Conservation (phyloP, 2,329 filamentous ascomycete genomes). For the Ophiocordyceps camponoti-leonardi region DNA sequence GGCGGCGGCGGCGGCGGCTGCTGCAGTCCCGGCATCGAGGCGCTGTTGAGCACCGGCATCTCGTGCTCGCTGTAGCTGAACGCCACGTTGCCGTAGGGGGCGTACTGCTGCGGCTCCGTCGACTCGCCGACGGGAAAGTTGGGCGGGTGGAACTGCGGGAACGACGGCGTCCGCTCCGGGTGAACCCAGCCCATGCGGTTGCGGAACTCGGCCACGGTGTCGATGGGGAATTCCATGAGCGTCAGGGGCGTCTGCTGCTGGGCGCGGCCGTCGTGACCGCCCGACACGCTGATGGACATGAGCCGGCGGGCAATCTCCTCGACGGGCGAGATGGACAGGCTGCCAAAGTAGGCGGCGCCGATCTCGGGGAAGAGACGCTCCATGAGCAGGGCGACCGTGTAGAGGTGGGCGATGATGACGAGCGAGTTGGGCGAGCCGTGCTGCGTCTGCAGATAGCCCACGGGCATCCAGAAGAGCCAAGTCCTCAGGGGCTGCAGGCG, state of each 20-base stretch:
- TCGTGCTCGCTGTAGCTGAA: slow-evolving; percentile 50
- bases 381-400: slow-evolving; percentile 71
- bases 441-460: slow-evolving; percentile 63
- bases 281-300: slow-evolving; percentile 46
- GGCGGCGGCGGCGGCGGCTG: slow-evolving; percentile 22
- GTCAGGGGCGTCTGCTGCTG: slow-evolving; percentile 37
- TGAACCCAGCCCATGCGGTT: slow-evolving; percentile 50
- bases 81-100: slow-evolving; percentile 37
- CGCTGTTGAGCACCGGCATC: slow-evolving; percentile 35
- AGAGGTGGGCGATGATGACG: slow-evolving; percentile 78
- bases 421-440: slow-evolving; percentile 62
- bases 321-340: slow-evolving; percentile 61
- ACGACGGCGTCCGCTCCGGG: slow-evolving; percentile 39
- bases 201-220: slow-evolving; percentile 52
- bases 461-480: slow-evolving; percentile 93
- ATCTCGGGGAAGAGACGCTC: slow-evolving; percentile 87
- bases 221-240: slow-evolving; percentile 57
- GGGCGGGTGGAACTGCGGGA: slow-evolving; percentile 40
- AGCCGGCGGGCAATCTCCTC: slow-evolving; percentile 73
- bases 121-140: slow-evolving; percentile 33
- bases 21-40: slow-evolving; percentile 18
- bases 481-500: slow-evolving; percentile 74
- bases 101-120: slow-evolving; percentile 22
- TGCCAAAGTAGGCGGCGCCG: slow-evolving; percentile 74
- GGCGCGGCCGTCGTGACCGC: slow-evolving; percentile 35